Evolutionary conservation across 2,329 filamentous ascomycete species (phyloP).

Genomic region (Mycosphaerella sp.): DNA sequence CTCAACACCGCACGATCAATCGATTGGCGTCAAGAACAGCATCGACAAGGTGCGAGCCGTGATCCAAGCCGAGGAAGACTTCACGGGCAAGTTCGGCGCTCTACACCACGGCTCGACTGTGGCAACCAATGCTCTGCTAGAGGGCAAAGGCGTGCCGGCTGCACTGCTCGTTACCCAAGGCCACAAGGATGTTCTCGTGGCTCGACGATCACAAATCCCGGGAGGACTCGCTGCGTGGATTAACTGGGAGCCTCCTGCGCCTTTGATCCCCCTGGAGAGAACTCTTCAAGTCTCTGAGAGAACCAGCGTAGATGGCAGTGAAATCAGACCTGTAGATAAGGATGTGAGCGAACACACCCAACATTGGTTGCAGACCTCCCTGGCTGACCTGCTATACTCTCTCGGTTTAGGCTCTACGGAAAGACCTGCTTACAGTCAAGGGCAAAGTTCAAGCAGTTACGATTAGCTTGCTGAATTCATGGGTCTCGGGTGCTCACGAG

Average conservation of each 20-base stretch:
- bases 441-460: conserved; percentile 28
- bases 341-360: conserved; percentile 7
- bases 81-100: conserved; percentile 26
- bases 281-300: conserved; percentile 25
- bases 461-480: conserved; percentile 26
- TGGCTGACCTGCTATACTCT: not conserved
- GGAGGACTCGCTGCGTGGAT: conserved; percentile 28
- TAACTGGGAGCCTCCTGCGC: conserved; percentile 25
- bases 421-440: conserved; percentile 25
- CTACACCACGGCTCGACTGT: conserved; percentile 27
- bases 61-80: conserved; percentile 24
- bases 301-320: conserved; percentile 24
- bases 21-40: conserved; percentile 26
- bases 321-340: conserved; percentile 23
- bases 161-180: conserved; percentile 27
- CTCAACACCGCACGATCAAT: conserved; percentile 27
- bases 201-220: conserved; percentile 25
- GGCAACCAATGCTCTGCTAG: conserved; percentile 26
- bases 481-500: conserved; percentile 27
- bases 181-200: conserved; percentile 28
- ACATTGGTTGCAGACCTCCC: not conserved
- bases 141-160: conserved; percentile 27
- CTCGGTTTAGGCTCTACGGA: conserved; percentile 10
- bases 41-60: conserved; percentile 25
- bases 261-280: conserved; percentile 26